Conservation (phyloP, 192 early-diverging fungal genomes). For the Podila horticola region DNA sequence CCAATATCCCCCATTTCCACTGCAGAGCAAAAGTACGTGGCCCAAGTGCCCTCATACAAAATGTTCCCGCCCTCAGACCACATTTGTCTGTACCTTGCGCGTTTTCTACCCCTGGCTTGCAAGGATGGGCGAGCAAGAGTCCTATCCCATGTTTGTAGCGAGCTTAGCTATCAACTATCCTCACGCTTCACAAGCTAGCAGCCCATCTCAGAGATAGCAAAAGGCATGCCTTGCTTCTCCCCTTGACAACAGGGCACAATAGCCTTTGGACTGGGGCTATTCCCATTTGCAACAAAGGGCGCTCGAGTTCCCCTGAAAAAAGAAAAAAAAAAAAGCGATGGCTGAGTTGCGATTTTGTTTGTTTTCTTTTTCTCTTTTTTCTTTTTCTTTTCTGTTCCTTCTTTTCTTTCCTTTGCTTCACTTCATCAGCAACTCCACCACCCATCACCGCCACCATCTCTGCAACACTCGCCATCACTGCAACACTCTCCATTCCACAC, state of each 20-base stretch:
- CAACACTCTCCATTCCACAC: not conserved
- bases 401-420: not conserved
- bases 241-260: not conserved
- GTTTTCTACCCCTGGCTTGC: too few species aligned
- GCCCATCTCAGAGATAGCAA: too few species aligned
- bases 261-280: not conserved
- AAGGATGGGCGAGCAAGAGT: too few species aligned
- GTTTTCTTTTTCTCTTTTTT: constrained; percentile 23
- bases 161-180: too few species aligned
- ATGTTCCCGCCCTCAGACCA: not conserved
- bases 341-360: not conserved
- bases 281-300: not conserved
- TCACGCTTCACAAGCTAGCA: too few species aligned
- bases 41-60: not conserved
- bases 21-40: not conserved
- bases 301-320: constrained; percentile 12
- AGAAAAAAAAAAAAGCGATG: not conserved
- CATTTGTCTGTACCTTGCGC: too few species aligned
- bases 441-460: not conserved
- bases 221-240: too few species aligned
- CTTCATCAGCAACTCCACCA: not conserved
- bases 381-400: constrained; percentile 5
- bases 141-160: too few species aligned
- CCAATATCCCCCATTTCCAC: too few species aligned
- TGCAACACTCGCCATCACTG: not conserved